A percentile compares a stretch with the other conserved stretches of the same genome.
phyloP scores from a whole-genome alignment of 768 basidiomycete genomes.

The Mycena polygramma region DNA sequence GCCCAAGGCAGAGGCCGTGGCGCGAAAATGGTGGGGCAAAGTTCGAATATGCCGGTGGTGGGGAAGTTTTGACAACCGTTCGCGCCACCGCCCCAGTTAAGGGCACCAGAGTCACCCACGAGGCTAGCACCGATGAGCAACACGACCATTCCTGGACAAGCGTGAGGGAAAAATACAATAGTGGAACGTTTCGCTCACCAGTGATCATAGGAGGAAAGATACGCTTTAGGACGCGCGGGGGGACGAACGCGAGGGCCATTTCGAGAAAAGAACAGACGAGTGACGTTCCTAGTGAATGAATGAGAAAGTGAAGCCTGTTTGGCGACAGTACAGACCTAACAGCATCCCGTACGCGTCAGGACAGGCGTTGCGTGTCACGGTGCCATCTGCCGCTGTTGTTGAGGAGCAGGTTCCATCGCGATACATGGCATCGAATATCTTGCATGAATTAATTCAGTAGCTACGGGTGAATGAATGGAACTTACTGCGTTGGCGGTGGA shows the following conservation, averaged over 20 bases:
- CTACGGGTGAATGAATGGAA: background rate
- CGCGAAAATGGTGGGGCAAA: constrained; percentile 80
- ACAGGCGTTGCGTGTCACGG: constrained; percentile 69
- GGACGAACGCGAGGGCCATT: constrained; percentile 84
- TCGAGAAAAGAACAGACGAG: constrained; percentile 85
- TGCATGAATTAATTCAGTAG: background rate
- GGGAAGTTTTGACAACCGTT: constrained; percentile 78
- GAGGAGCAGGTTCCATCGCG: constrained; percentile 82
- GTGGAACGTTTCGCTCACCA: constrained; percentile 47
- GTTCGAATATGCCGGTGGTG: constrained; percentile 71
- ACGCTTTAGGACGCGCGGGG: constrained; percentile 69
- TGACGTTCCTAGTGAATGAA: constrained; percentile 67
- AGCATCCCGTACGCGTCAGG: constrained; percentile 87
- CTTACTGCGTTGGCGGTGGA: constrained; percentile 52
- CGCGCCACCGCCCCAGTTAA: constrained; percentile 89
- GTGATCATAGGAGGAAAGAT: constrained; percentile 89
- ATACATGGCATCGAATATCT: constrained; percentile 84
- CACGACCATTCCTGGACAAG: constrained; percentile 73
- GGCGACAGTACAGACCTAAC: constrained; percentile 59
- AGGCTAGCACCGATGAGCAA: constrained; percentile 85
- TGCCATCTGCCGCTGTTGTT: constrained; percentile 68
- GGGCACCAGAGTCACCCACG: constrained; percentile 79
- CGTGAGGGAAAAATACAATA: background rate
- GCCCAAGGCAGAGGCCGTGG: constrained; percentile 85
- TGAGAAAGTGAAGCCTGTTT: background rate